Evolutionary conservation across 495 filamentous ascomycete species (phyloP), one percentile per base, ranked within the genome.

Genomic region (Rusavskia elegans): DNA sequence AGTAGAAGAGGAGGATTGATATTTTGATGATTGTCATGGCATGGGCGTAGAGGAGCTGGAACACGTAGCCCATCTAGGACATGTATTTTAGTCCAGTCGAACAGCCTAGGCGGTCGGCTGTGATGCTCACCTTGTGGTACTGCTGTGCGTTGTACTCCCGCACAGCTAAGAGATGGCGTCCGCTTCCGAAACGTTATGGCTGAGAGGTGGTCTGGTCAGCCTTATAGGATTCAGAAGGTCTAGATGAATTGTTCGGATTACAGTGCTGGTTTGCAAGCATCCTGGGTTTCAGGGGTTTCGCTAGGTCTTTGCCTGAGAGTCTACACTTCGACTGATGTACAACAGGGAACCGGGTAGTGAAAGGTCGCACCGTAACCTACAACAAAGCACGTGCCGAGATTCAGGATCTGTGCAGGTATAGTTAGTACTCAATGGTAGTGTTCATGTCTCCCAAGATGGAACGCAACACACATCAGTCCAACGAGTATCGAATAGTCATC

Each of bases 1-100:
- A 62, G 50, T 71, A 68, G 10, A 73, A 59, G 0, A 66, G 58
- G 20, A 75, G 49, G 42, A 75, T 70, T 1, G 71, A 75, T 6
- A 65, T 54, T 49, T 73, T 73, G 55, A 68, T 64, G 38, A 65
- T 61, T 0, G 56, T 56, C 14, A 68, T 50, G n/a, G 55, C 59
- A 40, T 53, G n/a, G 11, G 59, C 61, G 51, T 71, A 70, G 7
- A 58, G 13, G 8, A 55, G 45, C 25, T 55, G 29, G 16, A 39
- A 35, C 21, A 32, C 41, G 45, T 55, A 55, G 38, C 52, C 8
- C 10, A 48, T 9, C 45, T 48, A 30, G 25, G 25, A 27, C 4
- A 27, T 27, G 25, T 6, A 27, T 27, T 27, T 27, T 27, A 27
- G 25, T 27, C 25, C 7, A 27, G 7, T 27, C 0, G 0, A 27